A percentile compares a stretch with the other conserved stretches of the same genome.
Conservation (phyloP, 306 rosid species). For the Luffa aegyptiaca region DNA sequence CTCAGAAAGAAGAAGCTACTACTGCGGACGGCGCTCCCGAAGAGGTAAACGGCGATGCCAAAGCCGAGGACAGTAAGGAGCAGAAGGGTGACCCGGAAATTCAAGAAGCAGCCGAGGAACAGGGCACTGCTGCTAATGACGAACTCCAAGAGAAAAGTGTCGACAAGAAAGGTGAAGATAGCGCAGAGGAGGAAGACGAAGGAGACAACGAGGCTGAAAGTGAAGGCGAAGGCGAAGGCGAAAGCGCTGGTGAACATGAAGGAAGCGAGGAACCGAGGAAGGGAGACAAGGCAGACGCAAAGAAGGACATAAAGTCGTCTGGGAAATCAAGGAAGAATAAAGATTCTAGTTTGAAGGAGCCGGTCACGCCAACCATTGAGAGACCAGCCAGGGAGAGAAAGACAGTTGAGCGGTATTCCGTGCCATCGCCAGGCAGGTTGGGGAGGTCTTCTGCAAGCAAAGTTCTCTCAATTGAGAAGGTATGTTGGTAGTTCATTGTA, state of each 20-base stretch:
- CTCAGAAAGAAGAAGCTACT: not conserved
- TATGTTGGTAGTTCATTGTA: not conserved
- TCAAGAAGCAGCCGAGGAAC: not conserved
- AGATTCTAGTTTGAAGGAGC: conserved; percentile 18
- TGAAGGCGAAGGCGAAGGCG: conserved; percentile 6
- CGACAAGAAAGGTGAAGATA: conserved; percentile 7
- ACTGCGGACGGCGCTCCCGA: conserved; percentile 8
- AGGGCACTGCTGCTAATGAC: not conserved
- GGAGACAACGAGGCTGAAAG: conserved; percentile 10
- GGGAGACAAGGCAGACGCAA: conserved; percentile 10
- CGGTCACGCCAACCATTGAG: conserved; percentile 49
- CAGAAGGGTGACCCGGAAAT: not conserved
- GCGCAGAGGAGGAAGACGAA: conserved; percentile 9
- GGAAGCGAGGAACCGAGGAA: conserved; percentile 11
- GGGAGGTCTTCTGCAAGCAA: conserved; percentile 42
- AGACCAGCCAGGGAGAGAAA: conserved; percentile 87
- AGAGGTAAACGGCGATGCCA: not conserved
- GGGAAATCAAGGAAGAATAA: conserved; percentile 19
- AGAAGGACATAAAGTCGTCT: conserved; percentile 12
- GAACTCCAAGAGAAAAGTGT: not conserved
- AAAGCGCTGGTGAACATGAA: conserved; percentile 3
- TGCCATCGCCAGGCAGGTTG: conserved; percentile 31
- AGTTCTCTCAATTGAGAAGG: conserved; percentile 71
- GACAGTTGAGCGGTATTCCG: conserved; percentile 65
- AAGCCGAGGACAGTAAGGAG: not conserved